Evolutionary conservation across 192 early-diverging fungal species (phyloP).

Genomic region (Linnemannia elongata): DNA sequence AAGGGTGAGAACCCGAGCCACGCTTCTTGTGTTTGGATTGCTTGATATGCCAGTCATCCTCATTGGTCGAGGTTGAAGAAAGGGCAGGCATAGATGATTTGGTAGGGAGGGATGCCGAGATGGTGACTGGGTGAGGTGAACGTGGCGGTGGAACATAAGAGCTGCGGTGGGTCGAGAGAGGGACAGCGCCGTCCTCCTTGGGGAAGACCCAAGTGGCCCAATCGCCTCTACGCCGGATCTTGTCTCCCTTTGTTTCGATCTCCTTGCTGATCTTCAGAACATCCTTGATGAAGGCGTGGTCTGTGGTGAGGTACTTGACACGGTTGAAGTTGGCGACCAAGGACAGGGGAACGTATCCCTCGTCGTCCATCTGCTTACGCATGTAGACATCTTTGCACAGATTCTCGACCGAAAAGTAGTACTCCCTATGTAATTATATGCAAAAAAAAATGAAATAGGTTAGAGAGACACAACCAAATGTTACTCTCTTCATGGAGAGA

Average conservation of each 20-base stretch:
- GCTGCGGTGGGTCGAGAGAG: slow-evolving; percentile 32
- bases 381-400: slow-evolving; percentile 97
- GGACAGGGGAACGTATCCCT: slow-evolving; percentile 85
- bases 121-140: slow-evolving; percentile 4
- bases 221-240: slow-evolving; percentile 77
- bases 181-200: slow-evolving; percentile 60
- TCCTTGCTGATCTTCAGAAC: slow-evolving; percentile 65
- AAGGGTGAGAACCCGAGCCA: slow-evolving; percentile 19
- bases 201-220: slow-evolving; percentile 93
- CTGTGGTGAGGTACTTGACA: slow-evolving; percentile 78
- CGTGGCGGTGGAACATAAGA: slow-evolving; percentile 31
- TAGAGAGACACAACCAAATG: neutral
- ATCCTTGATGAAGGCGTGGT: slow-evolving; percentile 73
- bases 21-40: slow-evolving; percentile 42
- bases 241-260: slow-evolving; percentile 73
- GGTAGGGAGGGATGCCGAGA: neutral
- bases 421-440: slow-evolving; percentile 70
- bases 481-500: neutral
- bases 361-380: slow-evolving; percentile 89
- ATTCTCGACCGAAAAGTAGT: slow-evolving; percentile 98
- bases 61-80: neutral
- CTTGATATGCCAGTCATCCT: slow-evolving; percentile 51
- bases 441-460: neutral
- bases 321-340: slow-evolving; percentile 94
- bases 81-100: too few relatives aligned